A percentile compares a stretch with the other conserved stretches of the same genome.
Conservation (phyloP, 2,329 filamentous ascomycete species). For the Scedosporium minutisporum region DNA sequence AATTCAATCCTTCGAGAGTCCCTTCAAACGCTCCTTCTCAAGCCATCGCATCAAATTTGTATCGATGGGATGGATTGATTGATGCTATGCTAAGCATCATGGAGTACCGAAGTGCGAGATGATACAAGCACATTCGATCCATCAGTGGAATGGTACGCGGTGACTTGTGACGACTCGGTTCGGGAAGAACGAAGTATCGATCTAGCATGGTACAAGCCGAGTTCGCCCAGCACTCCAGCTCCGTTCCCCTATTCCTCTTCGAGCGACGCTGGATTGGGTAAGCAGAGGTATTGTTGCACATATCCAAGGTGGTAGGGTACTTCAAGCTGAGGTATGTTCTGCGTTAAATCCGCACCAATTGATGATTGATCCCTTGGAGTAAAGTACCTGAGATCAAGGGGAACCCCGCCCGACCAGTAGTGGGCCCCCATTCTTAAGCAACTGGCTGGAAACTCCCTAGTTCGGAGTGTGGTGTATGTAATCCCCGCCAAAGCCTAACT, state of each 20-base stretch:
- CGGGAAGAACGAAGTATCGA: neutral
- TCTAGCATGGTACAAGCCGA: neutral
- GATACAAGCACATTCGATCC: neutral
- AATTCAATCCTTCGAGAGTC: too few species aligned
- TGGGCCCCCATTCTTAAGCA: too few species aligned
- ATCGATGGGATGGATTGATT: neutral
- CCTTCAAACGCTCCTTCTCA: too few species aligned
- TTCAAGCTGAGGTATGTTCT: too few species aligned
- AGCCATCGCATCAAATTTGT: too few species aligned
- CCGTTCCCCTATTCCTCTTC: neutral
- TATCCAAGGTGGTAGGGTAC: neutral
- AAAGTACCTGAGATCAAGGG: too few species aligned
- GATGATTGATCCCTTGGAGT: too few species aligned
- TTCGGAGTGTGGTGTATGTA: too few species aligned
- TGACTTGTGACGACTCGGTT: neutral
- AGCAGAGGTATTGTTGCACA: neutral
- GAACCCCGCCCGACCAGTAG: too few species aligned
- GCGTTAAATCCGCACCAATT: too few species aligned
- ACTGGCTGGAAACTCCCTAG: too few species aligned
- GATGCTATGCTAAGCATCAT: neutral
- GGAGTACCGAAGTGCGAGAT: neutral
- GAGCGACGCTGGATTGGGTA: neutral
- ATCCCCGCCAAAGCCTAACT: too few species aligned
- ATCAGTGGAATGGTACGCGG: neutral
- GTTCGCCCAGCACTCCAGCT: neutral